These are phyloP conservation scores for Lichtheimia hyalospora DNA, from an alignment of 371 early-diverging fungal species.

Conservation along the genomic window DNA sequence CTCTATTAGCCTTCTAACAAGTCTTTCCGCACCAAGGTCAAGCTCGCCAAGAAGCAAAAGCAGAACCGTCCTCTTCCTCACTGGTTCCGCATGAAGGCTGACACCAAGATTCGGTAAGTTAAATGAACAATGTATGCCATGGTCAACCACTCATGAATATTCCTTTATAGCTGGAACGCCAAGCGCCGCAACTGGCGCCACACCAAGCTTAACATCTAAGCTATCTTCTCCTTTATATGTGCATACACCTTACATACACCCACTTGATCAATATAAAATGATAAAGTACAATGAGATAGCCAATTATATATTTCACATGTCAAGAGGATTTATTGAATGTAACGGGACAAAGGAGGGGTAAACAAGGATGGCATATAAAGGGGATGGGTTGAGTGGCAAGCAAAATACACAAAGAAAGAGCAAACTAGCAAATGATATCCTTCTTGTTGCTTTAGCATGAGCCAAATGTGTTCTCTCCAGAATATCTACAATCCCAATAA, in stretches of 20 bases:
- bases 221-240: not conserved
- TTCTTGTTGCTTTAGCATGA: constrained; percentile 1
- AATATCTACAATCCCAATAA: constrained; percentile 45
- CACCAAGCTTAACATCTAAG: constrained; percentile 95
- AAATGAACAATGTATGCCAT: not conserved
- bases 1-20: constrained; percentile 82
- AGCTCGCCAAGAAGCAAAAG: constrained; percentile 94
- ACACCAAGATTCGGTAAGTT: constrained; percentile 76
- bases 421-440: not conserved
- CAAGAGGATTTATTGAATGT: too few relatives aligned
- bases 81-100: constrained; percentile 93
- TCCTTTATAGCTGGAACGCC: constrained; percentile 88
- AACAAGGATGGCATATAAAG: not conserved
- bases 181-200: constrained; percentile 99
- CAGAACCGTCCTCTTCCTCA: constrained; percentile 96
- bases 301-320: too few relatives aligned
- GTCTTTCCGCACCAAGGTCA: constrained; percentile 93
- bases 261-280: too few relatives aligned
- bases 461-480: constrained; percentile 89
- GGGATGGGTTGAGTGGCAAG: not conserved
- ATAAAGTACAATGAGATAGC: too few relatives aligned
- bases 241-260: too few relatives aligned
- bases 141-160: not conserved
- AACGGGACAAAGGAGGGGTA: not conserved
- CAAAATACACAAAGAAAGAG: constrained; percentile 6